Evolutionary conservation across 1,284 basidiomycete genomes (phyloP).

Genomic region (Ganoderma lingzhi): DNA sequence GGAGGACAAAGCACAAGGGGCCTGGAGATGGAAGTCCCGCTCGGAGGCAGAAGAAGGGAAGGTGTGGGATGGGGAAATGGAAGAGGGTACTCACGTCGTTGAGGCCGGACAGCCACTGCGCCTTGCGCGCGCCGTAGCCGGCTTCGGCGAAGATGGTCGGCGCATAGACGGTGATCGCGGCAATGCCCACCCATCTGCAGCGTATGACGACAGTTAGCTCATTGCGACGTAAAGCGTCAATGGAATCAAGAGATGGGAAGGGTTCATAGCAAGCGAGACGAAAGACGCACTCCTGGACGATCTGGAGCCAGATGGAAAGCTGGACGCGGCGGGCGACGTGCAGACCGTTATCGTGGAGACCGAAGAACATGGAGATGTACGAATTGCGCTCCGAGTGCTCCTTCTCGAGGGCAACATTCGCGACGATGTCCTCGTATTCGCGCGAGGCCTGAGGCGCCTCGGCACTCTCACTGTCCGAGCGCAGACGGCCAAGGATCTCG

Average conservation of each 20-base stretch:
- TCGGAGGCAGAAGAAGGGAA: neutral
- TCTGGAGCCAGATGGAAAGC: slow-evolving; percentile 58
- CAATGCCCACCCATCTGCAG: slow-evolving; percentile 56
- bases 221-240: neutral
- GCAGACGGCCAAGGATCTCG: slow-evolving; percentile 48
- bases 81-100: slow-evolving; percentile 47
- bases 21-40: neutral
- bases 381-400: slow-evolving; percentile 51
- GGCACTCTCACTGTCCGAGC: slow-evolving; percentile 39
- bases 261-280: neutral
- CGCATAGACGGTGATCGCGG: slow-evolving; percentile 59
- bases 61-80: neutral
- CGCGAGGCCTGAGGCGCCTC: slow-evolving; percentile 39
- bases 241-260: neutral
- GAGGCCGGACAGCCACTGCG: slow-evolving; percentile 56
- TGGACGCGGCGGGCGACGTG: slow-evolving; percentile 57
- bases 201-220: slow-evolving; percentile 7
- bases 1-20: neutral
- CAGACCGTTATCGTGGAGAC: slow-evolving; percentile 50
- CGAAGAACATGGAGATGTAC: slow-evolving; percentile 58
- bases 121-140: slow-evolving; percentile 53
- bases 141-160: slow-evolving; percentile 58
- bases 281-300: slow-evolving; percentile 53
- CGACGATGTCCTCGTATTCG: slow-evolving; percentile 52
- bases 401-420: slow-evolving; percentile 51